Evolutionary conservation across 495 filamentous ascomycete genomes (phyloP), one percentile per base, ranked within the genome.

Genomic region (Talaromyces borbonicus): DNA sequence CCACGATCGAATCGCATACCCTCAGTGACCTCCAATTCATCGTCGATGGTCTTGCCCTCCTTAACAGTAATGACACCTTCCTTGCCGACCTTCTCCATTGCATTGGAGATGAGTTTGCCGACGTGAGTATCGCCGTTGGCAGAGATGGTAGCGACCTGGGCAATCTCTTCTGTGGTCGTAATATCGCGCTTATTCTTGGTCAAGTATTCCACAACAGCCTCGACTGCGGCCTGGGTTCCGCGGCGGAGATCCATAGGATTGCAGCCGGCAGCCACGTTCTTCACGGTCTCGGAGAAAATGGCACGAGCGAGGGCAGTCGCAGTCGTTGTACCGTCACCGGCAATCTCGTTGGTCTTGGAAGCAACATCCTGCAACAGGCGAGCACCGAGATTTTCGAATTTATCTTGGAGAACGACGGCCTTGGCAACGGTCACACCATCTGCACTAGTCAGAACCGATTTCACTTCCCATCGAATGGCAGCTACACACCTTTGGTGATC

Each of bases 51-150:
- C 83, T 97, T 97, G 56, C 92, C 92, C 75, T 98, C 92, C 81
- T 97, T 97, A 49, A 95, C 90, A 39, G 92, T 98, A 64, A 98
- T 98, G 52, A 98, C 92, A 77, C 92, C 92, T 74, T 98, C 92
- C 78, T 97, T 97, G 66, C 92, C 92, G 54, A 98, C 92, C 72
- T 93, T 90, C 81, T 98, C 92, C 92, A 98, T 98, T 52, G 92
- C 92, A 57, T 81, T 94, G 56, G 92, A 88, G 66, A 98, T 92
- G 53, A 98, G 73, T 72, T 87, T 83, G 56, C 92, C 92, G 57
- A 98, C 89, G 68, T 97, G 93, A 46, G 77, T 81, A 61, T 98
- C 92, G 51, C 92, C 92, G 71, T 98, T 98, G 53, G 92, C 92
- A 56, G 80, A 87, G 72, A 98, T 98, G 55, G 92, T 97, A 45